Evolutionary conservation across 371 early-diverging fungal species (phyloP).

Genomic region (Thermomucor indicae-seudaticae): DNA sequence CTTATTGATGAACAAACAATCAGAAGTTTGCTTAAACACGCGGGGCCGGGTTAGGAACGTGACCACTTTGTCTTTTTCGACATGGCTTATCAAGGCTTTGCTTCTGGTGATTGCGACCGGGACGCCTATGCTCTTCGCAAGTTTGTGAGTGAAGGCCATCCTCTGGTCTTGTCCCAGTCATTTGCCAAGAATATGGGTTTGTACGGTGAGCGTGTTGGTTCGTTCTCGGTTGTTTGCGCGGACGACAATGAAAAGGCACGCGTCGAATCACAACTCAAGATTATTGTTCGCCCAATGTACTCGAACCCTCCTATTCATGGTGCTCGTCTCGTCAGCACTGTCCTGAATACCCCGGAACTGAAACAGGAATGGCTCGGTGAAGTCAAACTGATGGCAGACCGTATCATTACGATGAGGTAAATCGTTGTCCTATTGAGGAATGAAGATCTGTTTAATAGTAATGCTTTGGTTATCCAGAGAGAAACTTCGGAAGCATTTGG

Average conservation of each 20-base stretch:
- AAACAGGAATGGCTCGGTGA: conserved; percentile 87
- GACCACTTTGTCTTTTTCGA: conserved; percentile 94
- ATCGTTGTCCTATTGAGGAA: not conserved
- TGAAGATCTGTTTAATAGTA: not conserved
- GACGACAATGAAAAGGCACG: conserved; percentile 78
- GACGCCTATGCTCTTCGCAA: conserved; percentile 96
- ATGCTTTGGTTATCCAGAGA: conserved; percentile 18
- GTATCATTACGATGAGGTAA: conserved; percentile 92
- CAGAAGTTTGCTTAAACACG: not conserved
- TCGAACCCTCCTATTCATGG: conserved; percentile 97
- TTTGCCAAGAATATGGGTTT: conserved; percentile 99
- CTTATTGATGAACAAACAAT: conserved; percentile 1
- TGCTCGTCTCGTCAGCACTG: conserved; percentile 88
- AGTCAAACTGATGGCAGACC: conserved; percentile 96
- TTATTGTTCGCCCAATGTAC: conserved; percentile 95
- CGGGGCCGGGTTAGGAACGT: conserved; percentile 48
- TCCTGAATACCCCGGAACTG: conserved; percentile 76
- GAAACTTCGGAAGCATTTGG: conserved; percentile 76
- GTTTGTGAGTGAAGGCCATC: conserved; percentile 82
- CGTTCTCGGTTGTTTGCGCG: conserved; percentile 86
- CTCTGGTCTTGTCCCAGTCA: conserved; percentile 87
- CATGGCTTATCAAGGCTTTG: conserved; percentile 99
- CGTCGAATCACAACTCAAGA: conserved; percentile 93
- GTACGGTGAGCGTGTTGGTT: conserved; percentile 97
- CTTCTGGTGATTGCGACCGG: conserved; percentile 85